Evolutionary conservation across 2,329 filamentous ascomycete species (phyloP).

Genomic region (Botryotinia globosa): DNA sequence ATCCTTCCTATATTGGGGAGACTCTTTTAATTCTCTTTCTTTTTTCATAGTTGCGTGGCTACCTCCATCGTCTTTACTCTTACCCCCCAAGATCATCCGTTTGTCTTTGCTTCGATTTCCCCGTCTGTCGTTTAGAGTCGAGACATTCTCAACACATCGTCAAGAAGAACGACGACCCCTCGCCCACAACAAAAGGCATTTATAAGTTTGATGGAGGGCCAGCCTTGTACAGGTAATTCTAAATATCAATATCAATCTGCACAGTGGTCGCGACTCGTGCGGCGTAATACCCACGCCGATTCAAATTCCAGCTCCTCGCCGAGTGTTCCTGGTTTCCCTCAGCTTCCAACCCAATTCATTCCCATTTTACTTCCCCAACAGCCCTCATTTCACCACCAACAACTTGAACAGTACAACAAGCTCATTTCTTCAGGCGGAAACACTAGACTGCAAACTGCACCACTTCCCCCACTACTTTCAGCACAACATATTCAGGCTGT

Average conservation of each 20-base stretch:
- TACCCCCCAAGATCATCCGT: not conserved
- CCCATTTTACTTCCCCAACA: slow-evolving; percentile 59
- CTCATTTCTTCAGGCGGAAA: slow-evolving; percentile 53
- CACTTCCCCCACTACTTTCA: slow-evolving; percentile 55
- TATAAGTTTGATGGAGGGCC: slow-evolving; percentile 40
- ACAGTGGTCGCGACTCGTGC: slow-evolving; percentile 40
- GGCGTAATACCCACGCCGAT: slow-evolving; percentile 38
- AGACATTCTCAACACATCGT: not conserved
- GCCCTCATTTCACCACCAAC: slow-evolving; percentile 57
- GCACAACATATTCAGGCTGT: slow-evolving; percentile 55
- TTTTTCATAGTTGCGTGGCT: slow-evolving; percentile 18
- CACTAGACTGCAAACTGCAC: slow-evolving; percentile 54
- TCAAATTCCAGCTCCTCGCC: slow-evolving; percentile 29
- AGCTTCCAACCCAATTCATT: slow-evolving; percentile 48
- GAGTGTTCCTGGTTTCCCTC: slow-evolving; percentile 33
- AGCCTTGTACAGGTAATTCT: slow-evolving; percentile 35
- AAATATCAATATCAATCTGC: slow-evolving; percentile 40
- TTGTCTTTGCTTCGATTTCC: slow-evolving; percentile 8
- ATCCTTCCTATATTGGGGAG: not conserved
- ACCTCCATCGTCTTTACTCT: slow-evolving; percentile 10
- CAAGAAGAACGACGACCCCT: slow-evolving; percentile 4
- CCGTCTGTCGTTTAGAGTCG: not conserved
- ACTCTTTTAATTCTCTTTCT: not conserved
- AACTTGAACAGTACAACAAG: slow-evolving; percentile 64
- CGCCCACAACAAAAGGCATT: slow-evolving; percentile 27